Percentiles rank a stretch among this genome's conserved stretches.
These are phyloP conservation scores for Gamarada debralockiae DNA, from an alignment of 495 filamentous ascomycete genomes.

Conservation along the genomic window DNA sequence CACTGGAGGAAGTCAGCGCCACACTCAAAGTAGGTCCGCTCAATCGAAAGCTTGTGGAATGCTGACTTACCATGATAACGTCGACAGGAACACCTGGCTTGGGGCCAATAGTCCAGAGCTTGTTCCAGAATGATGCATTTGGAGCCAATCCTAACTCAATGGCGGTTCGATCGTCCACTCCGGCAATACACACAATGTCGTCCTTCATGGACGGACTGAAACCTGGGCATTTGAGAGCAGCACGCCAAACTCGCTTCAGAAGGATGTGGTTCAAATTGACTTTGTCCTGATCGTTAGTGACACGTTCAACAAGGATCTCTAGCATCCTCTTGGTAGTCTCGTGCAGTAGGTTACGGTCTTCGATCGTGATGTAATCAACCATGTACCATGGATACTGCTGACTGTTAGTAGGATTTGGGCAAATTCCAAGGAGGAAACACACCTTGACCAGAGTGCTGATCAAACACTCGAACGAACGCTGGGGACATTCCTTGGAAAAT, in stretches of 20 bases:
- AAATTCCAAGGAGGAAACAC: conserved; percentile 4
- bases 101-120: conserved; percentile 35
- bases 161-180: conserved; percentile 19
- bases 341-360: conserved; percentile 57
- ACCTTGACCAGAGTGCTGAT: conserved; percentile 73
- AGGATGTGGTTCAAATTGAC: conserved; percentile 48
- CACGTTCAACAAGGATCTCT: conserved; percentile 30
- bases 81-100: conserved; percentile 38
- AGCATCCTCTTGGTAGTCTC: conserved; percentile 46
- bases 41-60: background rate
- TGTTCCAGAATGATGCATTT: conserved; percentile 35
- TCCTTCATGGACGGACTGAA: conserved; percentile 62
- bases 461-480: conserved; percentile 71
- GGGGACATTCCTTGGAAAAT: conserved; percentile 59
- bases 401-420: conserved; percentile 3
- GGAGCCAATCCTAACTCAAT: conserved; percentile 29
- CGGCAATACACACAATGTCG: conserved; percentile 33
- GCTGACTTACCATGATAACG: conserved; percentile 39
- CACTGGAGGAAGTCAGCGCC: conserved; percentile 35
- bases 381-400: conserved; percentile 67
- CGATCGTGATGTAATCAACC: conserved; percentile 57
- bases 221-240: conserved; percentile 57
- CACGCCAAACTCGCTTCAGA: conserved; percentile 51
- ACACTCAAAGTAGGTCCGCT: background rate
- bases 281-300: conserved; percentile 31